These are phyloP conservation scores for Grammothele lineata DNA, from an alignment of 768 basidiomycete genomes.

Conservation along the genomic window DNA sequence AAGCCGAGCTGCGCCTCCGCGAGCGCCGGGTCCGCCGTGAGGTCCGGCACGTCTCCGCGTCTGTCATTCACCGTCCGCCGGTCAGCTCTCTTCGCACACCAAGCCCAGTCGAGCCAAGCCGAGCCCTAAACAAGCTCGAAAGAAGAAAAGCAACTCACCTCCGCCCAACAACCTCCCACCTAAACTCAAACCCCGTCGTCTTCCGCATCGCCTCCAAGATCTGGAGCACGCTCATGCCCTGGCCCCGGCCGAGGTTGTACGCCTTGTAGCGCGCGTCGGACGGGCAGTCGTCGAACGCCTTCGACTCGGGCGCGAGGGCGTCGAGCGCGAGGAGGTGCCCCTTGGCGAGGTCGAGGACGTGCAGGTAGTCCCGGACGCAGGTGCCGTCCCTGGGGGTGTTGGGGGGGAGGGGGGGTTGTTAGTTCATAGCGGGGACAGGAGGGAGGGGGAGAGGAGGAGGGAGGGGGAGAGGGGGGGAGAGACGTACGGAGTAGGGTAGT, in stretches of 20 bases:
- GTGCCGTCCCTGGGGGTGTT: constrained; percentile 83
- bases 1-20: constrained; percentile 94
- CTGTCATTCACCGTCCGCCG: constrained; percentile 40
- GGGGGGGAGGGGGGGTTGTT: background rate
- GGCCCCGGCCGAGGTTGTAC: constrained; percentile 95
- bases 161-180: constrained; percentile 85
- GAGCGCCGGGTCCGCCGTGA: constrained; percentile 89
- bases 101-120: no score
- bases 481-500: constrained; percentile 88
- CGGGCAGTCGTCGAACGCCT: constrained; percentile 53
- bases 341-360: constrained; percentile 90
- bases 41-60: constrained; percentile 91
- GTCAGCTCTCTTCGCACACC: background rate
- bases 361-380: constrained; percentile 94
- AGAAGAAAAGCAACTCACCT: constrained; percentile 49
- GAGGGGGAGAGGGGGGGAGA: no score
- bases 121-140: background rate
- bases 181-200: constrained; percentile 84
- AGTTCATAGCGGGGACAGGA: background rate
- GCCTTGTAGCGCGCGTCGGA: constrained; percentile 73
- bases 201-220: constrained; percentile 94
- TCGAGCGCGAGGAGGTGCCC: constrained; percentile 92
- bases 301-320: constrained; percentile 61
- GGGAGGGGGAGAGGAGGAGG: no score
- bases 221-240: constrained; percentile 88